Percentiles rank a stretch among this genome's conserved stretches.
These are phyloP conservation scores for Dioscorea cayenensis DNA, from an alignment of 116 monocot genomes.

Conservation along the genomic window DNA sequence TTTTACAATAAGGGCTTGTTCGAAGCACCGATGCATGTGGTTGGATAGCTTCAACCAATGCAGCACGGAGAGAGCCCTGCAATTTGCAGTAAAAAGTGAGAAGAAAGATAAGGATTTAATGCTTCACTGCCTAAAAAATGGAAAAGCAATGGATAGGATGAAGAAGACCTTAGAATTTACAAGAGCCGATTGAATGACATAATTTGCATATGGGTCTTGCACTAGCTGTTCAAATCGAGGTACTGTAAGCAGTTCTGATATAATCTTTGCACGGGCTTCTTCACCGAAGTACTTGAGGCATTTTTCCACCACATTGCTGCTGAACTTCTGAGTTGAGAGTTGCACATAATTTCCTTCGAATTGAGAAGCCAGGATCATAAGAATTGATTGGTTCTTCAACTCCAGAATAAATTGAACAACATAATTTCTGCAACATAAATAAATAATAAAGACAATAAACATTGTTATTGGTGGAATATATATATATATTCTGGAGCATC, in stretches of 20 bases:
- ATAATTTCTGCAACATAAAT: slow-evolving; percentile 5
- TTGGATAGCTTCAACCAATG: slow-evolving; percentile 14
- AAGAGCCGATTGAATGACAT: slow-evolving; percentile 58
- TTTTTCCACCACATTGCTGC: slow-evolving; percentile 67
- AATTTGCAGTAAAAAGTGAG: background rate
- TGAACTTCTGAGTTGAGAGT: slow-evolving; percentile 56
- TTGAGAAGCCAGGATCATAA: slow-evolving; percentile 21
- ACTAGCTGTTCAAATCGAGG: slow-evolving; percentile 34
- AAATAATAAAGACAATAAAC: background rate
- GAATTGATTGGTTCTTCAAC: slow-evolving; percentile 11
- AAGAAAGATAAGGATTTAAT: background rate
- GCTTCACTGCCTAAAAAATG: background rate
- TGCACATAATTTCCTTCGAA: slow-evolving; percentile 44
- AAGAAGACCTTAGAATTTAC: slow-evolving; percentile 2
- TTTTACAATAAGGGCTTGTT: slow-evolving; percentile 24
- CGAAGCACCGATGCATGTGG: slow-evolving; percentile 14
- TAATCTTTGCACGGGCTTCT: slow-evolving; percentile 18
- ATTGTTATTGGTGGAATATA: background rate
- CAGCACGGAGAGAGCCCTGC: slow-evolving; percentile 13
- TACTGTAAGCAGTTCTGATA: slow-evolving; percentile 41
- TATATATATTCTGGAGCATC: too few relatives aligned
- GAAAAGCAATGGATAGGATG: background rate
- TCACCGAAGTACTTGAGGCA: slow-evolving; percentile 44
- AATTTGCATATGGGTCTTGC: slow-evolving; percentile 60
- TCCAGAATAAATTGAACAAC: slow-evolving; percentile 2